Percentiles rank a stretch among this genome's conserved stretches.
These are phyloP conservation scores for Calonectria honghensis DNA, from an alignment of 2,329 filamentous ascomycete genomes.

Conservation along the genomic window DNA sequence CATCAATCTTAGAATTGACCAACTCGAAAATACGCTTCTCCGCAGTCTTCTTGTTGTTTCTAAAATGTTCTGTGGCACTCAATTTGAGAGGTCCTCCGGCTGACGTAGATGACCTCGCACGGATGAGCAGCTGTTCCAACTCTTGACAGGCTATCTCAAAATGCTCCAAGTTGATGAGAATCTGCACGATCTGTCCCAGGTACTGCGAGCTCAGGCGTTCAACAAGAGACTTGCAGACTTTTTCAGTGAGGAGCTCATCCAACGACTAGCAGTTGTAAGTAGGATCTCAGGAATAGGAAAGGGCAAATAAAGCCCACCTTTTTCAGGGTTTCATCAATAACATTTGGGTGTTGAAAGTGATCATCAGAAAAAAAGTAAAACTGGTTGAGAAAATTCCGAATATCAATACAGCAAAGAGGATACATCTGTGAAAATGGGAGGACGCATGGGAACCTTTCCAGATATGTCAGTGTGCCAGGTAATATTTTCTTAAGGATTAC, in stretches of 20 bases:
- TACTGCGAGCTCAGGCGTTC: conserved; percentile 94
- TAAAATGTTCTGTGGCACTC: conserved; percentile 89
- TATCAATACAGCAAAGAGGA: conserved; percentile 97
- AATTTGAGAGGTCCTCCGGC: conserved; percentile 87
- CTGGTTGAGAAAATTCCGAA: conserved; percentile 97
- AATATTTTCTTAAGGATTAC: not conserved
- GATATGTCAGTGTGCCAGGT: conserved; percentile 34
- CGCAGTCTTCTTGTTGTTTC: conserved; percentile 93
- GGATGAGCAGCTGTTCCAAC: conserved; percentile 88
- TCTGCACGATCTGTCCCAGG: conserved; percentile 97
- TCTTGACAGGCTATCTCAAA: conserved; percentile 96
- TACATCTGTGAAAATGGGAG: conserved; percentile 99
- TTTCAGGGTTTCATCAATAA: conserved; percentile 93
- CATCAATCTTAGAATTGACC: conserved; percentile 98
- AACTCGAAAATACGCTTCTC: conserved; percentile 99
- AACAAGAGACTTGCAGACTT: conserved; percentile 93
- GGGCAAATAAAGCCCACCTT: conserved; percentile 69
- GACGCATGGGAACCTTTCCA: conserved; percentile 88
- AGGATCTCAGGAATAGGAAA: no score
- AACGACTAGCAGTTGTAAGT: conserved; percentile 77
- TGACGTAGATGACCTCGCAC: conserved; percentile 87
- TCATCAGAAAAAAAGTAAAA: conserved; percentile 99
- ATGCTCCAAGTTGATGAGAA: conserved; percentile 97
- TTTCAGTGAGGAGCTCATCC: conserved; percentile 94
- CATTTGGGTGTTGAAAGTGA: conserved; percentile 91